These are phyloP conservation scores for Blepharisma undulans DNA, from an alignment of 169 alveolate species.

Conservation along the genomic window DNA sequence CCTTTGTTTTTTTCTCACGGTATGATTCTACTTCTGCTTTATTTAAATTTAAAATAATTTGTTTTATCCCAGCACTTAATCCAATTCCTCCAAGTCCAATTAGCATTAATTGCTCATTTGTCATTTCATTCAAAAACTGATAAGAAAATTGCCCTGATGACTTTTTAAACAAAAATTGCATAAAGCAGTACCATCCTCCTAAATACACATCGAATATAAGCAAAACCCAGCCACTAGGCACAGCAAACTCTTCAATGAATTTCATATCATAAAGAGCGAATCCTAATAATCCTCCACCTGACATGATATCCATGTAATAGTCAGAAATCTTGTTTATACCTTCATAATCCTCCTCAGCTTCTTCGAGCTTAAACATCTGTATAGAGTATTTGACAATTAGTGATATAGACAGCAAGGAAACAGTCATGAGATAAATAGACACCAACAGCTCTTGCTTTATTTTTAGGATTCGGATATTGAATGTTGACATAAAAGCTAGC, in stretches of 20 bases:
- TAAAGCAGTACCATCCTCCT: slow-evolving; percentile 21
- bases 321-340: not conserved
- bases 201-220: slow-evolving; percentile 3
- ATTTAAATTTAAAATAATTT: too few species aligned
- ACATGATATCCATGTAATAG: not conserved
- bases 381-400: not conserved
- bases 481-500: not conserved
- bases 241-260: not conserved
- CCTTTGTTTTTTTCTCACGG: not conserved
- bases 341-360: not conserved
- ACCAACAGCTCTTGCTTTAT: not conserved
- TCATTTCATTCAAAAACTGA: not conserved
- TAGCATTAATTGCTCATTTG: not conserved
- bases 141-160: not conserved
- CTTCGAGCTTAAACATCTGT: not conserved
- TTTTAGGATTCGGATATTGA: not conserved
- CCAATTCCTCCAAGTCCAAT: not conserved
- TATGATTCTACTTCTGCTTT: not conserved
- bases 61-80: not conserved
- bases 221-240: not conserved
- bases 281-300: slow-evolving; percentile 3
- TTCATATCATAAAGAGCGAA: not conserved
- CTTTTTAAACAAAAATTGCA: slow-evolving; percentile 2
- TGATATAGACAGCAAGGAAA: not conserved
- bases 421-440: not conserved